A percentile compares a stretch with the other conserved stretches of the same genome.
These are phyloP conservation scores for Corylus heterophylla DNA, from an alignment of 306 rosid genomes.

Conservation along the genomic window DNA sequence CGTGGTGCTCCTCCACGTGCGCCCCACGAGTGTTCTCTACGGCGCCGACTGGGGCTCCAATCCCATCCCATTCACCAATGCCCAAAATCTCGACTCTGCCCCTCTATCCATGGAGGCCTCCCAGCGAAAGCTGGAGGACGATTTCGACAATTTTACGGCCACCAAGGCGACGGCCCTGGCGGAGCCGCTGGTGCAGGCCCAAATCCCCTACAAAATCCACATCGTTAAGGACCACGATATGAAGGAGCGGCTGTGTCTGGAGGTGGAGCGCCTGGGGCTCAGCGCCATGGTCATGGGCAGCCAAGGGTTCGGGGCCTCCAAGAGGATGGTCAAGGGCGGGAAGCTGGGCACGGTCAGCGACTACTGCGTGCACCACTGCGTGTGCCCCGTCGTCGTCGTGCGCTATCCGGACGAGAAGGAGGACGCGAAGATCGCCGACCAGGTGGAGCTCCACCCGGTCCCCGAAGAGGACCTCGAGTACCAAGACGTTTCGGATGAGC, in stretches of 20 bases:
- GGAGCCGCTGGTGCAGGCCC: slow-evolving; percentile 62
- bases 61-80: neutral
- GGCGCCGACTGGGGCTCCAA: slow-evolving; percentile 95
- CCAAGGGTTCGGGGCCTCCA: slow-evolving; percentile 76
- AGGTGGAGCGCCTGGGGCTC: slow-evolving; percentile 87
- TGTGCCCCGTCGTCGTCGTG: slow-evolving; percentile 89
- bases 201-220: slow-evolving; percentile 76
- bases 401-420: slow-evolving; percentile 64
- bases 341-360: slow-evolving; percentile 88
- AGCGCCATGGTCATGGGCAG: slow-evolving; percentile 95
- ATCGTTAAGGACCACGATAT: slow-evolving; percentile 91
- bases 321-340: slow-evolving; percentile 42
- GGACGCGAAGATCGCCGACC: slow-evolving; percentile 26
- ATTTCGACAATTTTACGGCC: slow-evolving; percentile 69
- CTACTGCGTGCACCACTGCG: slow-evolving; percentile 87
- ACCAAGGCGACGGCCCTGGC: slow-evolving; percentile 68
- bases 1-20: slow-evolving; percentile 90
- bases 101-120: slow-evolving; percentile 39
- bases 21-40: slow-evolving; percentile 75
- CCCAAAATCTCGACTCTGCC: neutral
- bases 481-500: slow-evolving; percentile 60
- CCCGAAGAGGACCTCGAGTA: slow-evolving; percentile 83
- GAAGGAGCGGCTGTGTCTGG: slow-evolving; percentile 93
- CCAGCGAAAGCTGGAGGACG: slow-evolving; percentile 60
- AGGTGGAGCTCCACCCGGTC: slow-evolving; percentile 68